Conservation (phyloP, 192 early-diverging fungal genomes). For the Phlyctochytrium arcticum region DNA sequence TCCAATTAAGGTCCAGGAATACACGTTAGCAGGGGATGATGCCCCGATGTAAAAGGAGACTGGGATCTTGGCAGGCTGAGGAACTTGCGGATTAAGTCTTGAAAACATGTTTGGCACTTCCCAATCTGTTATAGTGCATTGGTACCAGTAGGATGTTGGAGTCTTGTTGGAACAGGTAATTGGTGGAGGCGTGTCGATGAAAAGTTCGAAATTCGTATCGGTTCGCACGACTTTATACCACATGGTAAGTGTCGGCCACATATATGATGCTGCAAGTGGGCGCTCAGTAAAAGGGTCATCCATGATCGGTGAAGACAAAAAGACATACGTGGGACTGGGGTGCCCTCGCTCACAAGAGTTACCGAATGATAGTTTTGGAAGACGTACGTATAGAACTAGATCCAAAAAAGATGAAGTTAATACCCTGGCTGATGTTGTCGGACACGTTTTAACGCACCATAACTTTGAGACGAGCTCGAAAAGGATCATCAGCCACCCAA, state of each 20-base stretch:
- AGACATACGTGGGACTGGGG: neutral
- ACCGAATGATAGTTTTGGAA: too few relatives aligned
- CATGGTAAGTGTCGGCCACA: neutral
- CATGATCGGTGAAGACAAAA: neutral
- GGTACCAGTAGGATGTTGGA: neutral
- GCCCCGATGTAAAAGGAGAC: neutral
- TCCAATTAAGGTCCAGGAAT: neutral
- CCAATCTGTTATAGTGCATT: neutral
- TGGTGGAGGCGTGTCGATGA: neutral
- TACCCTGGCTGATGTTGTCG: neutral
- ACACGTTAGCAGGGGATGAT: neutral
- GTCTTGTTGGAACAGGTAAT: neutral
- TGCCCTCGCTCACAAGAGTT: too few relatives aligned
- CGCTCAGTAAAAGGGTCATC: too few relatives aligned
- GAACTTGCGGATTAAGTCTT: neutral
- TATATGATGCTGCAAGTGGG: neutral
- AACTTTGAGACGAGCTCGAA: neutral
- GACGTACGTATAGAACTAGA: too few relatives aligned
- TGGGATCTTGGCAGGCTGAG: neutral
- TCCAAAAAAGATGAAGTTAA: too few relatives aligned
- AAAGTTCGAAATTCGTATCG: neutral
- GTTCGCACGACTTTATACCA: neutral
- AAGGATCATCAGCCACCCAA: neutral
- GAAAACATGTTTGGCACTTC: neutral
- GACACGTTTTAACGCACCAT: neutral